Percentiles rank a stretch among this genome's conserved stretches.
Evolutionary conservation across 208 protist genomes (phyloP).

Genomic region (Wallacemonas sp.): DNA sequence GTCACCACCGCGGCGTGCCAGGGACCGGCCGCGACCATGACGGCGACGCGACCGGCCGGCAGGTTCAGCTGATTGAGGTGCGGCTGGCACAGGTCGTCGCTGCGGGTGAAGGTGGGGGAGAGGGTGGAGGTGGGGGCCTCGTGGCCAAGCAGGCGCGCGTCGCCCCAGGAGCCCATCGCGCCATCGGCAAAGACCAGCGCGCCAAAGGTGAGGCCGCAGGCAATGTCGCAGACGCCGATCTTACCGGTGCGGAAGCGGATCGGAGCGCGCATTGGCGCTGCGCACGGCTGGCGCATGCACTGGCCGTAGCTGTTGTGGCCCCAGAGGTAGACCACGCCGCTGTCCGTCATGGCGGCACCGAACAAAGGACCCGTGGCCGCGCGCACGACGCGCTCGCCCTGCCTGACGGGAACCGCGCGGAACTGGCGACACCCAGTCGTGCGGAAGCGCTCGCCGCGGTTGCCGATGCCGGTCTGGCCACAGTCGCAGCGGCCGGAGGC

Average conservation of each 20-base stretch:
- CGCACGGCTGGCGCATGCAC: constrained; percentile 40
- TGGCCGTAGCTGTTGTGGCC: constrained; percentile 79
- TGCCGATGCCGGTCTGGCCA: constrained; percentile 56
- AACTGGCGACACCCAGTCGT: constrained; percentile 24
- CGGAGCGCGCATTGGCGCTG: constrained; percentile 27
- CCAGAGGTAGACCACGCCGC: constrained; percentile 60
- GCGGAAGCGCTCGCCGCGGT: constrained; percentile 18
- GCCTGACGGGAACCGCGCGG: constrained; percentile 30
- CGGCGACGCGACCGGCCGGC: constrained; percentile 8
- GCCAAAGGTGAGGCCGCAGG: constrained; percentile 56
- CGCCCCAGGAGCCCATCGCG: constrained; percentile 60
- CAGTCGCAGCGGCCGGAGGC: constrained; percentile 43
- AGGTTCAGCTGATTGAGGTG: constrained; percentile 30
- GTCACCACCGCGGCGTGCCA: constrained; percentile 68
- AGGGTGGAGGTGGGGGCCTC: constrained; percentile 21
- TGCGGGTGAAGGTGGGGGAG: constrained; percentile 28
- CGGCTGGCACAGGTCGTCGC: constrained; percentile 37
- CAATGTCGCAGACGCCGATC: constrained; percentile 39
- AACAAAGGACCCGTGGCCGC: constrained; percentile 48
- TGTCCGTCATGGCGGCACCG: constrained; percentile 39
- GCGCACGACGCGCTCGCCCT: constrained; percentile 35
- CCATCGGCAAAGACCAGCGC: constrained; percentile 53
- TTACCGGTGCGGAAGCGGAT: constrained; percentile 31
- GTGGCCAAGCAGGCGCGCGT: constrained; percentile 48
- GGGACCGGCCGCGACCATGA: constrained; percentile 48